Evolutionary conservation across 2,329 filamentous ascomycete species (phyloP), one percentile per base, ranked within the genome.

Genomic region (Chaetomiaceae sp.): DNA sequence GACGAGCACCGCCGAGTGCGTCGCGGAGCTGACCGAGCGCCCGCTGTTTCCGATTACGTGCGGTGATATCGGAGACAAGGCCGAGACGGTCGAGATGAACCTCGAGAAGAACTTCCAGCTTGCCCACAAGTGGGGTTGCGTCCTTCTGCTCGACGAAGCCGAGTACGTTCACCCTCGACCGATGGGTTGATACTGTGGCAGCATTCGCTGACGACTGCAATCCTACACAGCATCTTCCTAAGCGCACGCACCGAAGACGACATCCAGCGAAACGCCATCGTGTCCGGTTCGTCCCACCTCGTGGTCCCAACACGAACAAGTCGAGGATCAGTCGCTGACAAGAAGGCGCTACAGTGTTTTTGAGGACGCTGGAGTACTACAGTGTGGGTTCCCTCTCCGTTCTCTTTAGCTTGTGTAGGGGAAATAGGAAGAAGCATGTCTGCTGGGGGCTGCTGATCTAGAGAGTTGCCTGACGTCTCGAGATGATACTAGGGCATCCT

Each of bases 331-430:
- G n/a, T n/a, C n/a, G n/a, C n/a, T n/a, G n/a, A n/a, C n/a, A n/a
- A n/a, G n/a, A n/a, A n/a, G n/a, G n/a, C n/a, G n/a, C 5, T n/a
- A 31, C 14, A 47, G 53, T 58, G 22, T 65, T 66, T 29, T 57
- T 66, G 1, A 52, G 62, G 4, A 49, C 51, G 11, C 53, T 66
- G 19, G 62, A 66, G 44, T 65, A 65, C 47, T 67, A 65, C 46
- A 36, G 50, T 1, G 63, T n/a, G n/a, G n/a, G n/a, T n/a, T n/a
- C n/a, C n/a, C n/a, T n/a, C n/a, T n/a, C n/a, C n/a, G n/a, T n/a
- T n/a, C n/a, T n/a, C n/a, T n/a, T n/a, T n/a, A n/a, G n/a, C n/a
- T n/a, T n/a, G n/a, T n/a, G n/a, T n/a, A n/a, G n/a, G n/a, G n/a
- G n/a, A n/a, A n/a, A n/a, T n/a, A n/a, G n/a, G n/a, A n/a, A n/a